A percentile compares a stretch with the other conserved stretches of the same genome.
Evolutionary conservation across 176 grass and related monocot genomes (phyloP).

Genomic region (Carex myosuroides): DNA sequence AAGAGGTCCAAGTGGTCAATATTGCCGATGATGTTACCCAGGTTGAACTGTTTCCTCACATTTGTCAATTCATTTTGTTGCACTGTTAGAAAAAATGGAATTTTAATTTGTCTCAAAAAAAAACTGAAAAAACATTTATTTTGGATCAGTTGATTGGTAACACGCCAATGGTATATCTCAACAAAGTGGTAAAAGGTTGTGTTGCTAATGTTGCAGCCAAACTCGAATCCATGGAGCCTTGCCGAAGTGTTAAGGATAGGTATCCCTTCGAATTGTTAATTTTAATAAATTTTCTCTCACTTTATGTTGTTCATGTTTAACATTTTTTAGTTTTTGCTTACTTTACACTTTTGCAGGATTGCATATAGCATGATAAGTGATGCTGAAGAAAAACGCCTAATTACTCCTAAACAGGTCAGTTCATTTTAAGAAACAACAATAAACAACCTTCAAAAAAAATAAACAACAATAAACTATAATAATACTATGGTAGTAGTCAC

Average conservation of each 20-base stretch:
- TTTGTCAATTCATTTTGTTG: not conserved
- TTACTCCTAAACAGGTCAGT: conserved; percentile 61
- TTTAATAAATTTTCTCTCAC: not conserved
- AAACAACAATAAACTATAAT: conserved; percentile 2
- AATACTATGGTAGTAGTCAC: not conserved
- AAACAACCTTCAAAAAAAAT: not conserved
- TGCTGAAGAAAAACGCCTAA: conserved; percentile 77
- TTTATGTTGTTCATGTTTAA: not conserved
- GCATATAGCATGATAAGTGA: conserved; percentile 89
- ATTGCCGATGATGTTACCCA: conserved; percentile 88
- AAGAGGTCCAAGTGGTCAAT: conserved; percentile 71
- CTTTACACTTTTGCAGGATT: conserved; percentile 38
- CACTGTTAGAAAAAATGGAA: not conserved
- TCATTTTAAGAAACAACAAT: not conserved
- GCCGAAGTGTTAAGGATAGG: conserved; percentile 89
- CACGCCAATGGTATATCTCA: conserved; percentile 95
- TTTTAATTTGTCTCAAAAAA: not conserved
- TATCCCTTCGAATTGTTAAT: conserved; percentile 15
- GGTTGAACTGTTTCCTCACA: conserved; percentile 26
- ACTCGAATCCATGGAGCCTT: conserved; percentile 87
- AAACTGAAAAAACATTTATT: conserved; percentile 23
- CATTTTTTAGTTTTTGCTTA: conserved; percentile 12
- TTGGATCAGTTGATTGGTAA: conserved; percentile 65
- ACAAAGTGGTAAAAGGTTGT: conserved; percentile 76
- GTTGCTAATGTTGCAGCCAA: conserved; percentile 89